Evolutionary conservation across 805 yeast genomes (phyloP).

Genomic region (Wickerhamiella lipophila): DNA sequence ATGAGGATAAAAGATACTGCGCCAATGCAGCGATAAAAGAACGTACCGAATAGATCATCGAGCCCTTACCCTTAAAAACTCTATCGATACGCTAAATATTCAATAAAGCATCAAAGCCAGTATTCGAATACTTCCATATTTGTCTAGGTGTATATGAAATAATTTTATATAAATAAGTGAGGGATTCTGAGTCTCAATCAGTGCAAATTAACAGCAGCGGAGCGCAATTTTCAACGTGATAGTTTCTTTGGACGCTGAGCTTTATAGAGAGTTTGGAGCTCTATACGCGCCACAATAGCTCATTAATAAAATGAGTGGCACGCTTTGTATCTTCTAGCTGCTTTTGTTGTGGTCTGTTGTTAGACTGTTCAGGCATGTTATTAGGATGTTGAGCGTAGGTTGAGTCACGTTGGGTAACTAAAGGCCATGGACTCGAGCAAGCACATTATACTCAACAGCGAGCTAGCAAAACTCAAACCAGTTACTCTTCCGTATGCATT

Average conservation of each 20-base stretch:
- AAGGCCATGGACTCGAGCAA: not conserved
- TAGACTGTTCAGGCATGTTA: slow-evolving; percentile 1
- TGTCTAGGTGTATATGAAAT: not conserved
- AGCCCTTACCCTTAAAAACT: not conserved
- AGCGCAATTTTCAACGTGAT: not conserved
- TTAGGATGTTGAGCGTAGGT: not conserved
- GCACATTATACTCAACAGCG: not conserved
- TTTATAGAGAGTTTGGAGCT: no score
- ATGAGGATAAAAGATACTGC: no score
- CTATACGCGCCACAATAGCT: not conserved
- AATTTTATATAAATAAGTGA: not conserved
- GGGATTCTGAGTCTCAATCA: not conserved
- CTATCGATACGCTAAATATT: not conserved
- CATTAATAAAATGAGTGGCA: not conserved
- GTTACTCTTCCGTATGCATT: not conserved
- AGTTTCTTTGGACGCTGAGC: no score
- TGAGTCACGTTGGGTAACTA: not conserved
- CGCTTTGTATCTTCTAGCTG: not conserved
- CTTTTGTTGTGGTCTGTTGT: not conserved
- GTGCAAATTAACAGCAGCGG: not conserved
- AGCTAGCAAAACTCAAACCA: not conserved
- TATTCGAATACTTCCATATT: no score
- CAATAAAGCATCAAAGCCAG: no score
- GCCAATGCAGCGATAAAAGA: no score
- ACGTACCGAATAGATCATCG: no score